Conservation (phyloP, 2,329 filamentous ascomycete species). For the Sphaerostilbella broomeana region DNA sequence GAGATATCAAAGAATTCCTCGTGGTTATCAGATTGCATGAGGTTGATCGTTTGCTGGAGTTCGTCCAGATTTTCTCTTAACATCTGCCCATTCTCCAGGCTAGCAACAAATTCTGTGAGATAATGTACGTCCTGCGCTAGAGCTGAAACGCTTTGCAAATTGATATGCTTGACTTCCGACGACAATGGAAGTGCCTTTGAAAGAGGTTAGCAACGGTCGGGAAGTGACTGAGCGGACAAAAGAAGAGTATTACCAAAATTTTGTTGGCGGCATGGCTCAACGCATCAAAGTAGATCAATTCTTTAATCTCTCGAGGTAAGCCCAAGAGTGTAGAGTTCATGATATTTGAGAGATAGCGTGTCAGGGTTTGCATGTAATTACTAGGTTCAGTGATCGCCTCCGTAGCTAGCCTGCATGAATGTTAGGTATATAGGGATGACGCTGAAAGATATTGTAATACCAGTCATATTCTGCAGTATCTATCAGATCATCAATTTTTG, state of each 20-base stretch:
- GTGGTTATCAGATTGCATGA: constrained; percentile 83
- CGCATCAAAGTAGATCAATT: constrained; percentile 95
- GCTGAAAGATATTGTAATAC: constrained; percentile 32
- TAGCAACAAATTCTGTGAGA: constrained; percentile 78
- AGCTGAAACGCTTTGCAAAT: constrained; percentile 73
- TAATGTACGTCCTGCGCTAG: constrained; percentile 79
- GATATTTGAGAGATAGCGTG: constrained; percentile 86
- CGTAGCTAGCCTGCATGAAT: constrained; percentile 39
- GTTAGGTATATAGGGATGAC: constrained; percentile 18
- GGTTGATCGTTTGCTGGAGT: constrained; percentile 81
- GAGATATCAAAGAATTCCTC: constrained; percentile 95
- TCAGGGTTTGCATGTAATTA: constrained; percentile 93
- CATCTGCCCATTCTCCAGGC: constrained; percentile 77
- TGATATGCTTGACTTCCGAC: constrained; percentile 75
- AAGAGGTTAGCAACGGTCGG: not conserved
- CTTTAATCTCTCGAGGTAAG: constrained; percentile 91
- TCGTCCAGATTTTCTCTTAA: constrained; percentile 86
- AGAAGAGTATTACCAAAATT: constrained; percentile 55
- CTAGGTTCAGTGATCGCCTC: constrained; percentile 65
- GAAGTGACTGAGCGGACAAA: not conserved
- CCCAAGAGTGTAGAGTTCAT: constrained; percentile 93
- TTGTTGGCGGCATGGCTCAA: constrained; percentile 83
- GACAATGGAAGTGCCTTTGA: constrained; percentile 68
- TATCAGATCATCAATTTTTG: constrained; percentile 95
- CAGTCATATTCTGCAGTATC: constrained; percentile 98